Base-by-base conservation (phyloP, 2,329 filamentous ascomycete species). In the Neocucurbitaria cava region DNA sequence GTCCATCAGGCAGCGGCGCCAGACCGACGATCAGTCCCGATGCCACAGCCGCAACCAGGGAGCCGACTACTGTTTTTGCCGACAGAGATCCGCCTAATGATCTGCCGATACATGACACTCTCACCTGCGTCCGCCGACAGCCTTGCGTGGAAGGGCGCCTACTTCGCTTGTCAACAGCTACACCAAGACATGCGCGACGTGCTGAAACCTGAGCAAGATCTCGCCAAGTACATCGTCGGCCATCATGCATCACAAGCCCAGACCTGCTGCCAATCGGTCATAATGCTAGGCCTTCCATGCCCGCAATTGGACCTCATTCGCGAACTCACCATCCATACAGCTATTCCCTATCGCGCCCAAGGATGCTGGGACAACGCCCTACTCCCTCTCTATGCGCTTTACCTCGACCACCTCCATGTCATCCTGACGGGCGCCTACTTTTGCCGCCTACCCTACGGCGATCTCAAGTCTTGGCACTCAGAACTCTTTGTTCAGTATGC, bases 71-170 rank as follows among this genome's bases (percentile, higher is more conserved):
- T 46, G 2, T 35, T 31, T 13, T 39, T 35, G 15, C 31, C 31
- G 31, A 35, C 31, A 15, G 31, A 35, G 13, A 13, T 35, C 31
- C 31, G 31, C 10, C 13, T 35, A 15, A 35, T 35, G 13, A 35
- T 35, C 13, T 35, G 43, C 24, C 36, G 44, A 17, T 50, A 42
- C 43, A 54, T 50, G 35, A 35, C 46, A 9, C 46, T 54, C 8
- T 42, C 46, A 33, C 46, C 52, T 20, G 26, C 11, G 13, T 18
- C 9, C 11, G 18, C 35, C 10, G 41, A 42, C 11, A 33, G 41
- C 30, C 31, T 43, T 18, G 26, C 28, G 33, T 50, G 41, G 41
- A 28, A n/a, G 13, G 46, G 46, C 28, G 33, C 26, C 3, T 49
- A 46, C 31, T 36, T 33, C 20, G n/a, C 42, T 35, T 54, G 52